Evolutionary conservation across 2,329 filamentous ascomycete species (phyloP).

Genomic region (Metarhizium guizhouense): DNA sequence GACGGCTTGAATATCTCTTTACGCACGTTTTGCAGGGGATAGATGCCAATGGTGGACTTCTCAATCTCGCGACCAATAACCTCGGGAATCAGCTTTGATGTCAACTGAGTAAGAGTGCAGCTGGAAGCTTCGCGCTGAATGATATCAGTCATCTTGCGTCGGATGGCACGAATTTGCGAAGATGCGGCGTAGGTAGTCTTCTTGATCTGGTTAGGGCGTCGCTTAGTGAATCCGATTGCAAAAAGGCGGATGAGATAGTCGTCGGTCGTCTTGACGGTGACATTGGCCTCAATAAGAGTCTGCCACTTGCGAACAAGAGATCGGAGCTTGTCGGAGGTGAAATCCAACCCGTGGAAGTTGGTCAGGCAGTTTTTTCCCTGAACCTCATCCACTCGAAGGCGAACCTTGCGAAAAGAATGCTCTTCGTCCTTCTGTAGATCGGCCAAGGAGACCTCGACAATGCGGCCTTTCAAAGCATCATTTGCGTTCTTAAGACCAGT

Average conservation of each 20-base stretch:
- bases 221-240: constrained; percentile 99
- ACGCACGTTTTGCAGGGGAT: constrained; percentile 96
- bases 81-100: constrained; percentile 97
- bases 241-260: constrained; percentile 99
- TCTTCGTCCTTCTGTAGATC: constrained; percentile 99
- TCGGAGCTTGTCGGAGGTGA: constrained; percentile 99
- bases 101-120: constrained; percentile 94
- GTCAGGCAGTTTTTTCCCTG: constrained; percentile 99
- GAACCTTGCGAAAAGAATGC: constrained; percentile 99
- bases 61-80: constrained; percentile 99
- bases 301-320: constrained; percentile 99
- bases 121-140: constrained; percentile 91
- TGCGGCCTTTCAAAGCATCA: constrained; percentile 96
- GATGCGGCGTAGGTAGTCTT: constrained; percentile 98
- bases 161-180: constrained; percentile 95
- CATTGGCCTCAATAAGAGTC: constrained; percentile 97
- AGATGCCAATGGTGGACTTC: constrained; percentile 99
- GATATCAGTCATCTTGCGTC: constrained; percentile 99
- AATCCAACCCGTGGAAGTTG: constrained; percentile 99
- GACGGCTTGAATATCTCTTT: background rate
- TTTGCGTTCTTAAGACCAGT: constrained; percentile 99
- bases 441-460: constrained; percentile 97
- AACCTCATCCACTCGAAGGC: constrained; percentile 96
- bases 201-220: constrained; percentile 99
- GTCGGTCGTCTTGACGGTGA: constrained; percentile 99